Conservation (phyloP, 768 basidiomycete species). For the Leccinum sublutescens region DNA sequence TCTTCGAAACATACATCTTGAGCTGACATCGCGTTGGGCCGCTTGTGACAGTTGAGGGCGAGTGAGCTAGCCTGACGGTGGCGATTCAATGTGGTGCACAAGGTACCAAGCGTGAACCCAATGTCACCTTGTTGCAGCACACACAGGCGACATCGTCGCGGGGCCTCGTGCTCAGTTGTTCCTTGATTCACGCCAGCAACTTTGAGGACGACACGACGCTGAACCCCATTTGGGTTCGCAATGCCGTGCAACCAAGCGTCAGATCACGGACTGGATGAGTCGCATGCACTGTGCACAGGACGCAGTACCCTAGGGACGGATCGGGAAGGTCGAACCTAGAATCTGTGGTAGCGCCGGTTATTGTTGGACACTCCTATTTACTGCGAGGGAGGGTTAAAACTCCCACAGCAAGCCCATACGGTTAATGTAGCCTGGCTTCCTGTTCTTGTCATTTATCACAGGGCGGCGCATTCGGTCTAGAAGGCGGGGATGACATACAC, state of each 20-base stretch:
- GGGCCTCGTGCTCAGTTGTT: background rate
- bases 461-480: slow-evolving; percentile 7
- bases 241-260: slow-evolving; percentile 7
- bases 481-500: slow-evolving; percentile 17
- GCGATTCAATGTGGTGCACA: background rate
- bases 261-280: slow-evolving; percentile 1
- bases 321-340: slow-evolving; percentile 16
- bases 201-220: slow-evolving; percentile 7
- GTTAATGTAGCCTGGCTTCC: slow-evolving; percentile 11
- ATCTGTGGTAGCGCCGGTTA: slow-evolving; percentile 13
- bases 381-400: slow-evolving; percentile 5
- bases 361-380: slow-evolving; percentile 12
- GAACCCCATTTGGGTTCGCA: slow-evolving; percentile 14
- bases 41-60: slow-evolving; percentile 6
- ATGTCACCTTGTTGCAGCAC: slow-evolving; percentile 12
- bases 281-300: slow-evolving; percentile 8
- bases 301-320: slow-evolving; percentile 4
- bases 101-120: slow-evolving; percentile 13
- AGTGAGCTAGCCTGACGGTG: background rate
- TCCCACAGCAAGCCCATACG: slow-evolving; percentile 19
- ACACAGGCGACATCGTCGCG: slow-evolving; percentile 1
- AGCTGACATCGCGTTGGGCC: slow-evolving; percentile 11
- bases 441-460: slow-evolving; percentile 11
- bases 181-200: slow-evolving; percentile 12
- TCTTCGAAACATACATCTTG: slow-evolving; percentile 1